Conservation (phyloP, 495 filamentous ascomycete species). For the Aspergillus diversus region DNA sequence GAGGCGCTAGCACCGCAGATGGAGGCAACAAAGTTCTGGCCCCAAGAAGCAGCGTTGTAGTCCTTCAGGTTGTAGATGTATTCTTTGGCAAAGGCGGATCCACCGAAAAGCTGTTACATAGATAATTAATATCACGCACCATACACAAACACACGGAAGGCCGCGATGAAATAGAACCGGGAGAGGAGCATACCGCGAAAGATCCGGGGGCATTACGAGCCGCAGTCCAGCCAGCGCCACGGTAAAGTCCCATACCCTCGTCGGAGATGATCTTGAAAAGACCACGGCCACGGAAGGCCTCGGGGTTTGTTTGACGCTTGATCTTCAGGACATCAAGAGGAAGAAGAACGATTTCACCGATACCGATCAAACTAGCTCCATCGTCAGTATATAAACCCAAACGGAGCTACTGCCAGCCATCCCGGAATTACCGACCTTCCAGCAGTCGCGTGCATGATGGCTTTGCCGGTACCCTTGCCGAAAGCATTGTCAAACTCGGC, state of each 20-base stretch:
- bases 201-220: slow-evolving; percentile 96
- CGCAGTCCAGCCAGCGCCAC: slow-evolving; percentile 97
- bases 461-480: slow-evolving; percentile 95
- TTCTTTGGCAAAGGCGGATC: slow-evolving; percentile 97
- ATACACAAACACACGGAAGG: neutral
- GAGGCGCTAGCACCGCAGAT: slow-evolving; percentile 92
- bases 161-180: neutral
- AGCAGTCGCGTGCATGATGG: slow-evolving; percentile 95
- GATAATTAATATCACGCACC: slow-evolving; percentile 21
- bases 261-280: slow-evolving; percentile 86
- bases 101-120: slow-evolving; percentile 82
- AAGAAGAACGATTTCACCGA: slow-evolving; percentile 94
- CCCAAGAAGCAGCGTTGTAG: slow-evolving; percentile 94
- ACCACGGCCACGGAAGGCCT: slow-evolving; percentile 93
- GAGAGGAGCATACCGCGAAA: slow-evolving; percentile 76
- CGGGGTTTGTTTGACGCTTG: slow-evolving; percentile 98
- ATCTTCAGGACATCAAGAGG: slow-evolving; percentile 98
- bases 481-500: slow-evolving; percentile 84
- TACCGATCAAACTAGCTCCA: slow-evolving; percentile 76
- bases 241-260: slow-evolving; percentile 94
- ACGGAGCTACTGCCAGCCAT: neutral
- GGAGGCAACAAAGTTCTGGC: slow-evolving; percentile 96
- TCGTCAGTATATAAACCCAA: slow-evolving; percentile 19
- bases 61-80: slow-evolving; percentile 84
- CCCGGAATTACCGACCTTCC: slow-evolving; percentile 64